phyloP scores from a whole-genome alignment of 352 stramenopile species.

The Globisporangium mamillatum region DNA sequence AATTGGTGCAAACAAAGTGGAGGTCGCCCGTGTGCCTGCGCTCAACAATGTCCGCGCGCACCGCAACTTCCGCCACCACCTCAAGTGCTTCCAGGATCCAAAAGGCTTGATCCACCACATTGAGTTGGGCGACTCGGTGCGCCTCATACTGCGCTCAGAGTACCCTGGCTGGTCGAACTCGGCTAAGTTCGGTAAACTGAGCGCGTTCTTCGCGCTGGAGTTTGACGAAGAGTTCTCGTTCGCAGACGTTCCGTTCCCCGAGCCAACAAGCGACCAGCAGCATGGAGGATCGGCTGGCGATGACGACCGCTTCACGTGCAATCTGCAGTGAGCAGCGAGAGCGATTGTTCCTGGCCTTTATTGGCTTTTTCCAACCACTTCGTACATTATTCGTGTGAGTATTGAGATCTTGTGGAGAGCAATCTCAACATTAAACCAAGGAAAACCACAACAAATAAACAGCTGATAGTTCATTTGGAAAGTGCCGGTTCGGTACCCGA shows the following conservation, averaged over 20 bases:
- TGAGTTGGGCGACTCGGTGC: slow-evolving; percentile 38
- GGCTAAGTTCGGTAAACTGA: slow-evolving; percentile 48
- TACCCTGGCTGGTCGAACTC: slow-evolving; percentile 56
- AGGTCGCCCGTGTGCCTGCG: slow-evolving; percentile 30
- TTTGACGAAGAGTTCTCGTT: slow-evolving; percentile 52
- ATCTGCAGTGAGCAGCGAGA: background rate
- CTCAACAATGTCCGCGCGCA: slow-evolving; percentile 53
- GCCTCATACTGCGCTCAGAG: slow-evolving; percentile 46
- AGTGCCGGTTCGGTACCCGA: no score
- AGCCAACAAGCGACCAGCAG: background rate
- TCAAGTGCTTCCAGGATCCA: slow-evolving; percentile 41
- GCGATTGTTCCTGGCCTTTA: no score
- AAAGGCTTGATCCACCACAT: slow-evolving; percentile 36
- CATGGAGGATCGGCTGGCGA: background rate
- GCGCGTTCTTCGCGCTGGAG: slow-evolving; percentile 43
- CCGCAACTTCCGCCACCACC: slow-evolving; percentile 49
- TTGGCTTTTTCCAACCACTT: no score
- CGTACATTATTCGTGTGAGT: no score
- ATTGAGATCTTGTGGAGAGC: no score
- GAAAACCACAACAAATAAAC: no score
- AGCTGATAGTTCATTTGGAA: no score
- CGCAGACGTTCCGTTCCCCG: slow-evolving; percentile 5
- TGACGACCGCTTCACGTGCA: background rate
- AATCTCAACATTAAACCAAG: no score
- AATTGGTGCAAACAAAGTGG: background rate